Base-by-base conservation (phyloP, 2,329 filamentous ascomycete genomes). In the Colletotrichum orchidophilum region DNA sequence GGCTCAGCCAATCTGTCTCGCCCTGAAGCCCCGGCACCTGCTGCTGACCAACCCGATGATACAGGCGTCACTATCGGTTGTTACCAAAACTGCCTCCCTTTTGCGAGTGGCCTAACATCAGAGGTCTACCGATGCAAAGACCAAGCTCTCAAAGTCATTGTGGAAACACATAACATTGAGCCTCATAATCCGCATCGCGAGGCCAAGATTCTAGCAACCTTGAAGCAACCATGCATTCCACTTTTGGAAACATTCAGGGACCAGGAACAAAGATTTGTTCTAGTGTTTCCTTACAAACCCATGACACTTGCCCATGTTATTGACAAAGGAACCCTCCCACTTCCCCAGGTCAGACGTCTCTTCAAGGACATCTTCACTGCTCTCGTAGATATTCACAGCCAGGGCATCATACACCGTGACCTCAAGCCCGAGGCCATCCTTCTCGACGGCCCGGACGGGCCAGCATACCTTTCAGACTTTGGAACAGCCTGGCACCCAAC, bases 401-500 rank as follows among this genome's bases (percentile, higher is more conserved):
- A 90, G 27, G 92, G 90, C 8, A 95, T 99, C 69, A 92, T 99
- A 65, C 96, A 99, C 80, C 91, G 96, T 67, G 96, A 99, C 78
- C 85, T 99, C 78, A 99, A 99, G 78, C 96, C 96, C 0, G 95
- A 94, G 0, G 97, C 97, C 63, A 87, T 99, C 42, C 85, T 98
- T 9, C 87, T 97, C 55, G 84, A 87, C 52, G 90, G 91, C 0
- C 83, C 87, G 0, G 83, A 87, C 6, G 93, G 93, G 0, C 93
- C 94, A 5, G 94, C 93, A 3, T 93, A 91, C 75, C 86, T 99
- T 2, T 91, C 94, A 42, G 96, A 99, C 80, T 98, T 99, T 82
- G 96, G 96, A 61, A 97, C 96, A 49, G 90, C 95, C 9, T 98
- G 95, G 95, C 90, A 92, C 74, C 88, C 92, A 3, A 80, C 86